Evolutionary conservation across 1,284 basidiomycete species (phyloP).

Genomic region (Inonotus obliquus): DNA sequence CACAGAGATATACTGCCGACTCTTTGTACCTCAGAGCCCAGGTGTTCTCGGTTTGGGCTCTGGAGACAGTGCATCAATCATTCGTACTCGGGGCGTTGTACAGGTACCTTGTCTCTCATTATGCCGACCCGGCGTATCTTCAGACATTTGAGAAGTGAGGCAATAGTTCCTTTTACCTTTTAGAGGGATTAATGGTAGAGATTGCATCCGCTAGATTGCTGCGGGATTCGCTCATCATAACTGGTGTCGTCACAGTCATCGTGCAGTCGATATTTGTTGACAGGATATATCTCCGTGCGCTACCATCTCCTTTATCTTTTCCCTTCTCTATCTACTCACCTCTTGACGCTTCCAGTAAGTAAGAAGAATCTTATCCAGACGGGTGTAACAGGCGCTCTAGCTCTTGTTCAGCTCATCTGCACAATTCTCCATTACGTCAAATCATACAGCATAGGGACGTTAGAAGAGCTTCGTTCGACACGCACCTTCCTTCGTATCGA

Average conservation of each 20-base stretch:
- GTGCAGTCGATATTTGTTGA: constrained; percentile 3
- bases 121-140: not conserved
- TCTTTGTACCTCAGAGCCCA: not conserved
- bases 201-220: not conserved
- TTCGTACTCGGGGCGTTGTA: constrained; percentile 6
- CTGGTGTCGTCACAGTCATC: not conserved
- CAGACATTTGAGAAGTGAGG: not conserved
- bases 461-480: constrained; percentile 35
- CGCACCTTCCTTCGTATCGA: not conserved
- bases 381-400: not conserved
- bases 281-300: constrained; percentile 7
- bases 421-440: constrained; percentile 2
- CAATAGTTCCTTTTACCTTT: not conserved
- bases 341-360: not conserved
- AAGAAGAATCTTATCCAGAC: constrained; percentile 1
- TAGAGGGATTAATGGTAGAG: not conserved
- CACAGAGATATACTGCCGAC: not conserved
- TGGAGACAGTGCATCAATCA: constrained; percentile 13
- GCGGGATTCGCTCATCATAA: not conserved
- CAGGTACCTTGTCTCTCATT: constrained; percentile 12
- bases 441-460: not conserved
- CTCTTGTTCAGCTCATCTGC: not conserved
- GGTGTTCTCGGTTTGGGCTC: constrained; percentile 4
- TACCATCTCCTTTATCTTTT: not conserved
- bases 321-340: not conserved